Conservation (phyloP, 1,284 basidiomycete genomes). For the Amylostereum chailletii region DNA sequence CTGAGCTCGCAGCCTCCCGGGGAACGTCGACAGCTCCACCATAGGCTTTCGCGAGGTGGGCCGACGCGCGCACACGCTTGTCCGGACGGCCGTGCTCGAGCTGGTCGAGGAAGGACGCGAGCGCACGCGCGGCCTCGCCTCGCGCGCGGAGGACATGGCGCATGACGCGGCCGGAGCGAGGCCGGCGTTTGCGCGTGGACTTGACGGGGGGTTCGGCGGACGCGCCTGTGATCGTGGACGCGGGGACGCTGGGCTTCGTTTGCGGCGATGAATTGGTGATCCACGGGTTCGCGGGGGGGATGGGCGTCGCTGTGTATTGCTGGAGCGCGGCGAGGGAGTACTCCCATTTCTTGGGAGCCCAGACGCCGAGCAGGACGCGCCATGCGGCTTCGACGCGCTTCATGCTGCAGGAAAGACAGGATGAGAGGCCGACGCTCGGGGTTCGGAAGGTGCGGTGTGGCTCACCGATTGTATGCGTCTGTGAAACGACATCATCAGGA, state of each 20-base stretch:
- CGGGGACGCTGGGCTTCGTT: constrained; percentile 10
- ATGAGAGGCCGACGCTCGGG: constrained; percentile 1
- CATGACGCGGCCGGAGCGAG: constrained; percentile 75
- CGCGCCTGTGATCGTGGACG: constrained; percentile 8
- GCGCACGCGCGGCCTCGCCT: constrained; percentile 65
- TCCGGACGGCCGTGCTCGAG: constrained; percentile 40
- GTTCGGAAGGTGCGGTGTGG: constrained; percentile 9
- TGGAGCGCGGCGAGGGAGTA: constrained; percentile 60
- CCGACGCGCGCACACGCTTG: constrained; percentile 46
- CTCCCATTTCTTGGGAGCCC: constrained; percentile 78
- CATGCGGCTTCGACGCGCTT: constrained; percentile 83
- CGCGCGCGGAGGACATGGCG: constrained; percentile 80
- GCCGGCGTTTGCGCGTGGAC: constrained; percentile 35
- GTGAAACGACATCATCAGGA: constrained; percentile 19
- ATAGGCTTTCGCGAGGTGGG: constrained; percentile 49
- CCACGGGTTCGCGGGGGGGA: constrained; percentile 65
- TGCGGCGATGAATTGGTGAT: constrained; percentile 26
- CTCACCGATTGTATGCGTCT: constrained; percentile 81
- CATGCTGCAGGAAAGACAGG: constrained; percentile 32
- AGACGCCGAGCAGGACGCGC: constrained; percentile 85
- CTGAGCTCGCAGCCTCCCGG: constrained; percentile 12
- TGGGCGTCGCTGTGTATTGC: constrained; percentile 61
- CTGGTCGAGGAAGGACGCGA: constrained; percentile 63
- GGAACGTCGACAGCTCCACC: constrained; percentile 33
- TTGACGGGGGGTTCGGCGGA: constrained; percentile 32